Base-by-base conservation (phyloP, 2,329 filamentous ascomycete genomes). In the Fusarium nurragi region DNA sequence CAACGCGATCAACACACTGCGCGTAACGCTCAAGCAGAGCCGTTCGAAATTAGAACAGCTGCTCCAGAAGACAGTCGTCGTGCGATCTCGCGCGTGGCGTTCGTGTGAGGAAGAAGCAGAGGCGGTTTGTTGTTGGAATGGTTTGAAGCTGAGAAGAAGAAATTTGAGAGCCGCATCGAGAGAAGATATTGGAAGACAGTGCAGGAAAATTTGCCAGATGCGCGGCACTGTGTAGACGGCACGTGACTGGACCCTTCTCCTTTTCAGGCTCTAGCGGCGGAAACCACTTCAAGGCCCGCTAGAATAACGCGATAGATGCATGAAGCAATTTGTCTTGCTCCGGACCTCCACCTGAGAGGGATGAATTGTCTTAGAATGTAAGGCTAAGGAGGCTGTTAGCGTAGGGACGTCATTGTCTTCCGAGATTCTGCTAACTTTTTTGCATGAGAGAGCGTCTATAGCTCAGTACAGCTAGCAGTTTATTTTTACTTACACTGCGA, bases 171-270 rank as follows among this genome's bases (percentile, higher is more conserved):
- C 67, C 63, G 49, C 60, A 59, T 61, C 56, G 57, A 62, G 58
- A 49, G 61, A 70, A 73, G 72, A 75, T 76, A 76, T 76, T 73
- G 69, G 4, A 36, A 54, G 34, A 75, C 75, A 76, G 75, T 76
- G 75, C 23, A 68, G 56, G 39, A 74, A 74, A 72, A 51, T 64
- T 73, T 75, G 70, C 46, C 41, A 7, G 12, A 26, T 22, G 41
- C n/a, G n/a, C 16, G 11, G 53, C 74, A 76, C 75, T 76, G 75
- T 76, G 39, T 1, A 0, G 0, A 0, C 0, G 1, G 38, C 74
- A 76, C 73, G 75, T 76, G 75, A 69, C 28, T 22, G 12, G 41
- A 0, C 11, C 10, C 50, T 53, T 45, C 38, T 12, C 57, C 23
- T 16, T 36, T 59, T 47, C 30, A n/a, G 16, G 61, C 38, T 18